Conservation (phyloP, 805 yeast species). For the Saitoella complicata region DNA sequence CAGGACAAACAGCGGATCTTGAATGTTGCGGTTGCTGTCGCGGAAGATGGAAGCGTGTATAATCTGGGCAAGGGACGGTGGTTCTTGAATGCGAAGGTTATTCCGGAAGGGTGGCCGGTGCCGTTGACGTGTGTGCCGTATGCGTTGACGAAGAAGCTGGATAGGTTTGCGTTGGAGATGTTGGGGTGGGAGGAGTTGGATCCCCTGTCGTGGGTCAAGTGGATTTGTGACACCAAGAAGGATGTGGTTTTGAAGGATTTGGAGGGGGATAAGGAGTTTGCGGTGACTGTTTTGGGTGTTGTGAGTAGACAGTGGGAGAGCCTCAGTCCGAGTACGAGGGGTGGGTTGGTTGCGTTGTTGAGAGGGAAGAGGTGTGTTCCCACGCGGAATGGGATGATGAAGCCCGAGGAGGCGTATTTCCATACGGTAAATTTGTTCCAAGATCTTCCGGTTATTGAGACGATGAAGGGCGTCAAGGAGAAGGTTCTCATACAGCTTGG, state of each 20-base stretch:
- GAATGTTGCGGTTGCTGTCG: no score
- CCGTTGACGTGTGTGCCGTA: slow-evolving; percentile 21
- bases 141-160: slow-evolving; percentile 10
- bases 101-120: slow-evolving; percentile 17
- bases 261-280: slow-evolving; percentile 12
- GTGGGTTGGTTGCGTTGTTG: slow-evolving; percentile 8
- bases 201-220: no score
- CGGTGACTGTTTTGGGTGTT: slow-evolving; percentile 15
- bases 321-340: slow-evolving; percentile 4
- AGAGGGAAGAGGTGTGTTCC: slow-evolving; percentile 19
- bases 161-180: slow-evolving; percentile 11
- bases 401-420: slow-evolving; percentile 22
- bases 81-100: slow-evolving; percentile 5
- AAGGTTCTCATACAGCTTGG: slow-evolving; percentile 19
- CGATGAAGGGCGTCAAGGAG: slow-evolving; percentile 8
- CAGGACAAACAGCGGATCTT: no score
- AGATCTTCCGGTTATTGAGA: slow-evolving; percentile 20
- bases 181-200: slow-evolving; percentile 1
- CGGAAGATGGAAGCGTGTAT: no score
- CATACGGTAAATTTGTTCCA: slow-evolving; percentile 22
- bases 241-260: not conserved
- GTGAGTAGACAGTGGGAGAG: slow-evolving; percentile 17
- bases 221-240: no score
- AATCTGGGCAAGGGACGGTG: no score
- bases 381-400: slow-evolving; percentile 23